Conservation (phyloP, 164 flowering plant species). For the Piper longum region DNA sequence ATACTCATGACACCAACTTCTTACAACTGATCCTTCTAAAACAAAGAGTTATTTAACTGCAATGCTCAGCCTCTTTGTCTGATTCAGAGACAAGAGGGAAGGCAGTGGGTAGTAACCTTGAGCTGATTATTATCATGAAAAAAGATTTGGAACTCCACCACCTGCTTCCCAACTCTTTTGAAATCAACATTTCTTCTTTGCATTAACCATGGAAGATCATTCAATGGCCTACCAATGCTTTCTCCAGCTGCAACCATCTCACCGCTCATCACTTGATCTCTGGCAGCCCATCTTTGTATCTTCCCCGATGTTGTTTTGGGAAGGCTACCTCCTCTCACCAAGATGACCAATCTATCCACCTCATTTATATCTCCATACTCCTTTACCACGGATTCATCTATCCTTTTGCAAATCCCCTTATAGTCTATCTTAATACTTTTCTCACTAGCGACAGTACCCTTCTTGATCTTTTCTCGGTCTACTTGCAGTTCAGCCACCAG, state of each 20-base stretch:
- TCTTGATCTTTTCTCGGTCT: background rate
- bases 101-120: background rate
- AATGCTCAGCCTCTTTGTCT: background rate
- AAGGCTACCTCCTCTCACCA: slow-evolving; percentile 39
- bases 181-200: too few relatives aligned
- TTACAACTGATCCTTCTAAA: background rate
- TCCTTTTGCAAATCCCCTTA: slow-evolving; percentile 25
- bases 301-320: slow-evolving; percentile 71
- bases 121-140: background rate
- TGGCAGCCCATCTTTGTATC: slow-evolving; percentile 49
- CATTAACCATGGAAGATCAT: background rate
- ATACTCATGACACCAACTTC: too few relatives aligned
- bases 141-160: background rate
- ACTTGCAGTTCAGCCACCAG: slow-evolving; percentile 52
- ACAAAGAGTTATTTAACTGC: background rate
- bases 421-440: slow-evolving; percentile 5
- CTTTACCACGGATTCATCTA: slow-evolving; percentile 18
- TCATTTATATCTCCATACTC: slow-evolving; percentile 8
- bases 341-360: slow-evolving; percentile 36
- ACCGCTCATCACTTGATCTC: slow-evolving; percentile 18
- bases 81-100: slow-evolving; percentile 2
- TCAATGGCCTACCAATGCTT: background rate
- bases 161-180: background rate
- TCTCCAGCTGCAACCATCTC: background rate
- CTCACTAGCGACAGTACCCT: background rate